These are phyloP conservation scores for Brassica cretica DNA, from an alignment of 345 rosid genomes.

Conservation along the genomic window DNA sequence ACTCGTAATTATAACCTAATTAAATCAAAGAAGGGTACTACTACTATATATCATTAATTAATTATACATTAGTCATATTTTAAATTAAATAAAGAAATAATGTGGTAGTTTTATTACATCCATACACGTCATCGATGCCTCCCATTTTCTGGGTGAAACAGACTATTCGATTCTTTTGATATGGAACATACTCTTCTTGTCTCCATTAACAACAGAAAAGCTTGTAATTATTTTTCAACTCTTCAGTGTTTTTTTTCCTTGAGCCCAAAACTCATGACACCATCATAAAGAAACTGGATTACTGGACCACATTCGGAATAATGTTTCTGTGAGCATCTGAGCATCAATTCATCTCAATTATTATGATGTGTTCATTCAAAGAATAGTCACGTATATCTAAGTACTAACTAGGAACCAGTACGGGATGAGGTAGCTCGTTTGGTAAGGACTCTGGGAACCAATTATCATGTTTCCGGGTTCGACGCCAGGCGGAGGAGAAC, in stretches of 20 bases:
- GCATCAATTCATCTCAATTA: slow-evolving; percentile 15
- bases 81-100: neutral
- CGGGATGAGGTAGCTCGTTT: too few relatives aligned
- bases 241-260: neutral
- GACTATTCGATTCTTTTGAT: neutral
- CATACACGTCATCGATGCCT: neutral
- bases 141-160: slow-evolving; percentile 12
- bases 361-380: neutral
- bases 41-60: neutral
- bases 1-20: slow-evolving; percentile 8
- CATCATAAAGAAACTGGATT: neutral
- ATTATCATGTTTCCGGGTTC: too few relatives aligned
- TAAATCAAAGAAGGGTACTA: neutral
- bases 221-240: slow-evolving; percentile 8
- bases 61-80: neutral
- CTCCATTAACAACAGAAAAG: neutral
- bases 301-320: slow-evolving; percentile 9
- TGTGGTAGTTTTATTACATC: neutral
- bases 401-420: neutral
- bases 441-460: too few relatives aligned
- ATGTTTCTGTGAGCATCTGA: slow-evolving; percentile 9
- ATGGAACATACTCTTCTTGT: slow-evolving; percentile 14
- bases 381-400: neutral
- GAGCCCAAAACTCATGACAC: slow-evolving; percentile 1
- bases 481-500: too few relatives aligned